Conservation (phyloP, 1,139 yeast genomes). For the Geotrichum phurueaensis region DNA sequence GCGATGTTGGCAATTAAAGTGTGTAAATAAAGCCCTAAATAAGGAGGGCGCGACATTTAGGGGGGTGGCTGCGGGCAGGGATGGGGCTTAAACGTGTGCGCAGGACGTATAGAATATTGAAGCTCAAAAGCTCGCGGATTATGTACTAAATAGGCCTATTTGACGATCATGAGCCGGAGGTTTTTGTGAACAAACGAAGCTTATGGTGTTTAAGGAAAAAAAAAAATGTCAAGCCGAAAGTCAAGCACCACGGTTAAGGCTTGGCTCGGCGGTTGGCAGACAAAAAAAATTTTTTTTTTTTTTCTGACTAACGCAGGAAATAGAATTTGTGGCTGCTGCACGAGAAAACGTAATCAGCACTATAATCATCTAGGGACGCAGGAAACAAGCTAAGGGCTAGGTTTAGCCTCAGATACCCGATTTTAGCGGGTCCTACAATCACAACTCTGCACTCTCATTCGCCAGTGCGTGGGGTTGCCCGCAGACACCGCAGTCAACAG, state of each 20-base stretch:
- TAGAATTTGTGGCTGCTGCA: not conserved
- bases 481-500: no score
- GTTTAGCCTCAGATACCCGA: not conserved
- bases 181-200: not conserved
- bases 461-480: not conserved
- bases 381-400: not conserved
- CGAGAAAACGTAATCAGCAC: not conserved
- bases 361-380: not conserved
- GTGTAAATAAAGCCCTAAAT: not conserved
- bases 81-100: not conserved
- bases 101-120: not conserved
- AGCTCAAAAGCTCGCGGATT: not conserved
- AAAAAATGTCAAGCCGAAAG: conserved; percentile 1
- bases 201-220: not conserved
- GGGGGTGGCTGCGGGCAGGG: not conserved
- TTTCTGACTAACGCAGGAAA: no score
- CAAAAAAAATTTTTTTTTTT: not conserved
- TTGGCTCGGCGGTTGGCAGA: not conserved
- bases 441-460: not conserved
- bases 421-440: not conserved
- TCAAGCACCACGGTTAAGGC: not conserved
- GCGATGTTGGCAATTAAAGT: not conserved
- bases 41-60: not conserved
- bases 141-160: not conserved
- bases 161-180: not conserved